phyloP scores from a whole-genome alignment of 768 basidiomycete species.

The Gymnopilus junonius region DNA sequence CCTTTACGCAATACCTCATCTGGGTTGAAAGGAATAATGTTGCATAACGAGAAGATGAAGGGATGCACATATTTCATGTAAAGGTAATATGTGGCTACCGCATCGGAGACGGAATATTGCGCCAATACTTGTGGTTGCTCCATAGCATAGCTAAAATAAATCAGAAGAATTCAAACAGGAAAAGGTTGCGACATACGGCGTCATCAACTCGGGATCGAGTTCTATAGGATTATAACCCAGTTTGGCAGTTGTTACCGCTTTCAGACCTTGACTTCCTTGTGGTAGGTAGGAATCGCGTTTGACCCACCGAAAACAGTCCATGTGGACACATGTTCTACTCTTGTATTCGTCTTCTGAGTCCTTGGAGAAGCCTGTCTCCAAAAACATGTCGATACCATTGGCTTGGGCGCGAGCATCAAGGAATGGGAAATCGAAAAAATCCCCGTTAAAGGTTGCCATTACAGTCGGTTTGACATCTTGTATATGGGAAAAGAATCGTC shows the following conservation, averaged over 20 bases:
- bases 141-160: conserved; percentile 79
- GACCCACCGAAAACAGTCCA: conserved; percentile 99
- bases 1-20: conserved; percentile 98
- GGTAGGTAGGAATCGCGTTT: conserved; percentile 98
- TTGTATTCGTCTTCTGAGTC: conserved; percentile 97
- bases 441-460: conserved; percentile 98
- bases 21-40: conserved; percentile 96
- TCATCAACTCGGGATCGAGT: conserved; percentile 98
- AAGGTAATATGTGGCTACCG: conserved; percentile 98
- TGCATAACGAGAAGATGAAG: conserved; percentile 98
- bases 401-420: conserved; percentile 81
- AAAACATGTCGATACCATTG: conserved; percentile 96
- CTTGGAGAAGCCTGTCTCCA: conserved; percentile 90
- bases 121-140: conserved; percentile 95
- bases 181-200: conserved; percentile 70
- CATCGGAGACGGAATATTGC: conserved; percentile 99
- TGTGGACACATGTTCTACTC: conserved; percentile 88
- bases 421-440: conserved; percentile 99
- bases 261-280: conserved; percentile 97
- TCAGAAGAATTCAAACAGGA: neutral
- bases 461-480: conserved; percentile 94
- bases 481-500: conserved; percentile 91
- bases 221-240: conserved; percentile 97
- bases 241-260: conserved; percentile 96
- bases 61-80: conserved; percentile 99